Conservation (phyloP, 805 yeast genomes). For the Tetrapisispora nanseiensis region DNA sequence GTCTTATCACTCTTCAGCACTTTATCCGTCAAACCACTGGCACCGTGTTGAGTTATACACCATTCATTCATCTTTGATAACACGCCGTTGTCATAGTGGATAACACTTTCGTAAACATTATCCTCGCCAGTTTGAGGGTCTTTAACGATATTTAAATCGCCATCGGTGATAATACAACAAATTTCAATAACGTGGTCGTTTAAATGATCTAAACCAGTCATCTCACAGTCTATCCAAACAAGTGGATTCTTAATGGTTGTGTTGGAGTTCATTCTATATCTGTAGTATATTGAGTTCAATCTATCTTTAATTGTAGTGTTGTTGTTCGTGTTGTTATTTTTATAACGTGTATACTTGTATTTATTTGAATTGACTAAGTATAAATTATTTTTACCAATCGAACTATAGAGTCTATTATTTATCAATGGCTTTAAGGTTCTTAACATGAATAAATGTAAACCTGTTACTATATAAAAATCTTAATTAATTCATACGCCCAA, state of each 20-base stretch:
- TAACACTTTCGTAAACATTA: slow-evolving; percentile 69
- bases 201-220: slow-evolving; percentile 86
- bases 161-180: slow-evolving; percentile 84
- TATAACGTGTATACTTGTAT: too few species aligned
- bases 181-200: slow-evolving; percentile 85
- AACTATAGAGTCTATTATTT: too few species aligned
- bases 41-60: slow-evolving; percentile 78
- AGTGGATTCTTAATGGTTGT: slow-evolving; percentile 38
- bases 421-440: too few species aligned
- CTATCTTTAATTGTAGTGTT: background rate
- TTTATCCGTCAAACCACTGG: slow-evolving; percentile 65
- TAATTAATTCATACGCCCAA: too few species aligned
- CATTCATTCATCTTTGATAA: slow-evolving; percentile 77
- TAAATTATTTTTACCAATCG: too few species aligned
- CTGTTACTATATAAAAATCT: too few species aligned
- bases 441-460: too few species aligned
- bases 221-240: slow-evolving; percentile 97
- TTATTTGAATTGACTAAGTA: too few species aligned
- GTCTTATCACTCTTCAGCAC: slow-evolving; percentile 50
- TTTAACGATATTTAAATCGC: slow-evolving; percentile 60
- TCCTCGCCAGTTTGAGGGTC: slow-evolving; percentile 19
- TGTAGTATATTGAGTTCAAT: too few species aligned
- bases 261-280: too few species aligned
- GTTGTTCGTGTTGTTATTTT: too few species aligned
- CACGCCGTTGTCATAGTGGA: slow-evolving; percentile 52